Evolutionary conservation across 2,329 filamentous ascomycete genomes (phyloP).

Genomic region (Pseudogymnoascus sp.): DNA sequence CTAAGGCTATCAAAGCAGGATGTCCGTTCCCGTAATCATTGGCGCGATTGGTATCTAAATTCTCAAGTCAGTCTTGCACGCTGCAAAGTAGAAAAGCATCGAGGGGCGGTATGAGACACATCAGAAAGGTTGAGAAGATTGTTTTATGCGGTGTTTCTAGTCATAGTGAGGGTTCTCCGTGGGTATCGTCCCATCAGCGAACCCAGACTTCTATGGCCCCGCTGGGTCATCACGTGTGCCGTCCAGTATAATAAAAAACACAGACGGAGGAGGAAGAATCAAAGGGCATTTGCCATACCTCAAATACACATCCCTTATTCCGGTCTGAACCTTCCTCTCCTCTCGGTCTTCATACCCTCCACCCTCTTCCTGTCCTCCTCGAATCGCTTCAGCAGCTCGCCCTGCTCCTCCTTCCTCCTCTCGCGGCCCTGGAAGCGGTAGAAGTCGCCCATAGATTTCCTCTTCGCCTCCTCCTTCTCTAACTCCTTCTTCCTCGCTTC

Average conservation of each 20-base stretch:
- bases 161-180: slow-evolving; percentile 33
- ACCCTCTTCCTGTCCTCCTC: slow-evolving; percentile 69
- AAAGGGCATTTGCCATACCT: slow-evolving; percentile 16
- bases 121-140: slow-evolving; percentile 63
- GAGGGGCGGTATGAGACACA: slow-evolving; percentile 13
- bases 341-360: slow-evolving; percentile 59
- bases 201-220: slow-evolving; percentile 44
- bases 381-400: slow-evolving; percentile 61
- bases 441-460: slow-evolving; percentile 60
- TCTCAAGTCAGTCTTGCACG: neutral
- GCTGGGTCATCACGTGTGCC: slow-evolving; percentile 39
- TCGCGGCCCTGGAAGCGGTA: slow-evolving; percentile 79
- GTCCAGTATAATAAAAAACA: neutral
- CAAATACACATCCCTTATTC: slow-evolving; percentile 31
- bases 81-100: neutral
- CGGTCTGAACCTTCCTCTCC: slow-evolving; percentile 52
- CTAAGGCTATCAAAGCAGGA: neutral
- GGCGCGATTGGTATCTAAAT: slow-evolving; percentile 1
- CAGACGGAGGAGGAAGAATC: neutral
- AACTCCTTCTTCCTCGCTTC: slow-evolving; percentile 50
- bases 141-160: slow-evolving; percentile 54
- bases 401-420: slow-evolving; percentile 67
- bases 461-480: slow-evolving; percentile 56
- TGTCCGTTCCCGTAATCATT: neutral
- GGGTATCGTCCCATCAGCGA: slow-evolving; percentile 25